Conservation (phyloP, 306 rosid species). For the Rosa lucieae region DNA sequence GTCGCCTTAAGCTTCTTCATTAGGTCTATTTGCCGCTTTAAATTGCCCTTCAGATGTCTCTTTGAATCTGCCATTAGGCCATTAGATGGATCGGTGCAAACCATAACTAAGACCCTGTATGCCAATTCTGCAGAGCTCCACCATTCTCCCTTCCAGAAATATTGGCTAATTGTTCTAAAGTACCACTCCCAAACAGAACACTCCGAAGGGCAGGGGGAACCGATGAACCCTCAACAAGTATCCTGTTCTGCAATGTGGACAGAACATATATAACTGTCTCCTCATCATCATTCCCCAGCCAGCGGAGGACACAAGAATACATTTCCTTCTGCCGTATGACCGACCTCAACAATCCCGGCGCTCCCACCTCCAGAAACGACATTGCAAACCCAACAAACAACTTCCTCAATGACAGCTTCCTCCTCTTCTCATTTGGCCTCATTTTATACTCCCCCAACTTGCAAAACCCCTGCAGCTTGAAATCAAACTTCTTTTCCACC, state of each 20-base stretch:
- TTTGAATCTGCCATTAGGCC: constrained; percentile 82
- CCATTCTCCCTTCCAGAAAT: constrained; percentile 70
- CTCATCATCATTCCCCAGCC: constrained; percentile 69
- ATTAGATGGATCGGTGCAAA: constrained; percentile 76
- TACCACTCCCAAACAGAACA: constrained; percentile 84
- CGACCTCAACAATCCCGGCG: constrained; percentile 75
- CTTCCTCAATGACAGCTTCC: constrained; percentile 50
- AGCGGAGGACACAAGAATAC: constrained; percentile 75
- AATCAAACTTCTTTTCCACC: constrained; percentile 71
- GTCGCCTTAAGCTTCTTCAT: constrained; percentile 73
- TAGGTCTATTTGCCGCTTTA: constrained; percentile 58
- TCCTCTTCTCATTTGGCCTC: constrained; percentile 27
- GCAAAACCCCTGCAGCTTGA: constrained; percentile 50
- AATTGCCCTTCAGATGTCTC: constrained; percentile 66
- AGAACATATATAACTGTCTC: constrained; percentile 73
- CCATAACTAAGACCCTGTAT: constrained; percentile 53
- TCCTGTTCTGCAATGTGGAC: constrained; percentile 56
- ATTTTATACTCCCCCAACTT: constrained; percentile 39
- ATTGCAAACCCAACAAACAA: constrained; percentile 77
- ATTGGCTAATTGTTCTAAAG: constrained; percentile 66
- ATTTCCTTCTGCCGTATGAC: constrained; percentile 77
- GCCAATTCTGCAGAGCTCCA: constrained; percentile 59
- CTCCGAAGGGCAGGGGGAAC: constrained; percentile 76
- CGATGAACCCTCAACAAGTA: constrained; percentile 65
- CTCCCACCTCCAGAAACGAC: constrained; percentile 93